Evolutionary conservation across 352 stramenopile genomes (phyloP).

Genomic region (Globisporangium irregulare): DNA sequence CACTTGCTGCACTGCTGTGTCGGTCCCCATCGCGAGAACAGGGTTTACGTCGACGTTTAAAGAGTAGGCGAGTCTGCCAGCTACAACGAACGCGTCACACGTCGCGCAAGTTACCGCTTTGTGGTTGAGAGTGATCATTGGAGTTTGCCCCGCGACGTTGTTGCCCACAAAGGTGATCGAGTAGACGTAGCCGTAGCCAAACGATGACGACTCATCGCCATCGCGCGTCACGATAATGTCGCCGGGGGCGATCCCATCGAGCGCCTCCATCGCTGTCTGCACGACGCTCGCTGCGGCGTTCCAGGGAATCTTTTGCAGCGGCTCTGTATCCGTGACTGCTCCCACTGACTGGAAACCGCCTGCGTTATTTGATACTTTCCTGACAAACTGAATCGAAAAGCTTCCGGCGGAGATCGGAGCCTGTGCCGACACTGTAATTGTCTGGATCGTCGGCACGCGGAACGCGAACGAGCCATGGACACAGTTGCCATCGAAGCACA

Average conservation of each 20-base stretch:
- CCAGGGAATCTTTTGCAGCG: constrained; percentile 33
- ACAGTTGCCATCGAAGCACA: constrained; percentile 47
- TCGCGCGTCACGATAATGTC: constrained; percentile 78
- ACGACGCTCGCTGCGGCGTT: constrained; percentile 35
- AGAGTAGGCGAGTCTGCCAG: constrained; percentile 29
- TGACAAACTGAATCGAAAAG: constrained; percentile 45
- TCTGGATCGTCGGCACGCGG: constrained; percentile 71
- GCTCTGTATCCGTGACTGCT: constrained; percentile 12
- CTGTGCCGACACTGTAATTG: constrained; percentile 50
- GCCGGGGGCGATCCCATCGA: constrained; percentile 28
- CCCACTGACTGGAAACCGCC: constrained; percentile 33
- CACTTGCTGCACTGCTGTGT: constrained; percentile 70
- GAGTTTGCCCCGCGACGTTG: constrained; percentile 60
- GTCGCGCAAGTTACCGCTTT: constrained; percentile 12
- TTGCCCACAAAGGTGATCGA: constrained; percentile 80
- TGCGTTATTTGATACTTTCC: constrained; percentile 23
- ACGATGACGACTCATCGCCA: constrained; percentile 53
- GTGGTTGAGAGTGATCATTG: constrained; percentile 28
- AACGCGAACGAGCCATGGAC: constrained; percentile 59
- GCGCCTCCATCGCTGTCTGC: constrained; percentile 26
- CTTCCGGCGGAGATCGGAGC: constrained; percentile 49
- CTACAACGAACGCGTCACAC: constrained; percentile 42
- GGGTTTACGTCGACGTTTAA: constrained; percentile 36
- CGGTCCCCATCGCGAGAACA: constrained; percentile 58
- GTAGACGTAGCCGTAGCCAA: constrained; percentile 63